phyloP scores from a whole-genome alignment of 2,329 filamentous ascomycete species.

The Stachybotrys echinatus region DNA sequence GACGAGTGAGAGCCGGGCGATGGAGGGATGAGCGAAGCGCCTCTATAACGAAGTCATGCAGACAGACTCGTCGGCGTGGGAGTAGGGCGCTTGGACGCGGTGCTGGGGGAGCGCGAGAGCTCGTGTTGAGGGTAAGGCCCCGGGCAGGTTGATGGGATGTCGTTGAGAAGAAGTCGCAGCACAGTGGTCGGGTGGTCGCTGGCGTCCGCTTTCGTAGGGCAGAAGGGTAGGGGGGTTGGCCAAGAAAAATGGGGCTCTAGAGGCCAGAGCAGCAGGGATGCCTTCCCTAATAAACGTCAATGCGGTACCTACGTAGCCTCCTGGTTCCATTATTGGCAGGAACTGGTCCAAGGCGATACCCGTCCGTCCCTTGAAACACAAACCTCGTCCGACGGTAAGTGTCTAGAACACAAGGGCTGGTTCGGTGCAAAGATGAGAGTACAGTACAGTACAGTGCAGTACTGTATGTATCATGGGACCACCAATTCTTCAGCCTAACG shows the following conservation, averaged over 20 bases:
- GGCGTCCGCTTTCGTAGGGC: slow-evolving; percentile 1
- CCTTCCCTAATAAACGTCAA: neutral
- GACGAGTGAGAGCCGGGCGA: no score
- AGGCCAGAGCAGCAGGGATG: neutral
- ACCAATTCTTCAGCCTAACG: no score
- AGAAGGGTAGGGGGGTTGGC: neutral
- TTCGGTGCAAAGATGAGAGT: no score
- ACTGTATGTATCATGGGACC: no score
- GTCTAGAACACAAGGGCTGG: no score
- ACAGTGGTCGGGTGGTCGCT: neutral
- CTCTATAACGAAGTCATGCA: neutral
- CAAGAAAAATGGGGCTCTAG: neutral
- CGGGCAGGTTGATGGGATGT: neutral
- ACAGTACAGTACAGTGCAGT: no score
- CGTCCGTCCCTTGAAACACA: no score
- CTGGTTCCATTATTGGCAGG: no score
- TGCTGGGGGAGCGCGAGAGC: neutral
- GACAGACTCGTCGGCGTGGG: neutral
- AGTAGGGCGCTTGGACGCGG: neutral
- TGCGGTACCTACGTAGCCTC: neutral
- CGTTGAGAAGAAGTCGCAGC: neutral
- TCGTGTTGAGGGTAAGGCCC: neutral
- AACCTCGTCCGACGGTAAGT: no score
- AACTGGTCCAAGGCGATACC: no score
- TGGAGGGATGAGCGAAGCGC: neutral